Base-by-base conservation (phyloP, 495 filamentous ascomycete genomes). In the Tuber borchii region DNA sequence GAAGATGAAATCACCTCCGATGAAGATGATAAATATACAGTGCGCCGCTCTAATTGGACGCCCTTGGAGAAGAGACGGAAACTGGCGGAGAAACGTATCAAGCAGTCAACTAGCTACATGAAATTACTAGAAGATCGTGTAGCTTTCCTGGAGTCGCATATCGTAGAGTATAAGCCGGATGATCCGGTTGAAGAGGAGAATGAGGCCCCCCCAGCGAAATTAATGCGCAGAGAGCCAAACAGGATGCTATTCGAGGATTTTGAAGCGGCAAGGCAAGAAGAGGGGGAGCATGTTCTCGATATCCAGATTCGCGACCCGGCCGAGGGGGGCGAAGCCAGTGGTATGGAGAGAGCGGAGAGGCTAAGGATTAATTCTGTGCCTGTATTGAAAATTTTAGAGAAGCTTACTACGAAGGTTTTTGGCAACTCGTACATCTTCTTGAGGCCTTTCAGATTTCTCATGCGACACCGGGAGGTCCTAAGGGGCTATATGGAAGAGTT, bases 271-370 rank as follows among this genome's bases (percentile, higher is more conserved):
- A 65, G 56, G 12, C 26, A 17, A 7, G 56, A 31, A 65, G 56
- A 65, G 56, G 56, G 56, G 31, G 56, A 65, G 14, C 56, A 65
- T 65, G 56, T 65, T 65, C 56, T 65, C 16, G 56, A 65, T 31
- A 65, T 65, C 56, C 56, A 17, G 12, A 34, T 65, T 34, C 26
- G 12, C 19, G 56, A 65, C 19, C 26, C 56, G 26, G 14, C 56
- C n/a, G 51, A 31, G 6, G 56, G 6, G 26, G 26, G 56, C 14
- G 56, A 34, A 34, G 14, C 26, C 6, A 65, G 26, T 65, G 56
- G 26, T 65, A 14, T 26, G 12, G 26, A 26, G 14, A 65, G 26
- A 17, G 56, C 56, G 12, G 56, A 65, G 56, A 65, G 14, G 12
- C 26, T 65, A 26, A 34, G 56, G 17, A 34, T 65, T 7, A 65